Evolutionary conservation across 371 early-diverging fungal species (phyloP).

Genomic region (Actinomucor elegans): DNA sequence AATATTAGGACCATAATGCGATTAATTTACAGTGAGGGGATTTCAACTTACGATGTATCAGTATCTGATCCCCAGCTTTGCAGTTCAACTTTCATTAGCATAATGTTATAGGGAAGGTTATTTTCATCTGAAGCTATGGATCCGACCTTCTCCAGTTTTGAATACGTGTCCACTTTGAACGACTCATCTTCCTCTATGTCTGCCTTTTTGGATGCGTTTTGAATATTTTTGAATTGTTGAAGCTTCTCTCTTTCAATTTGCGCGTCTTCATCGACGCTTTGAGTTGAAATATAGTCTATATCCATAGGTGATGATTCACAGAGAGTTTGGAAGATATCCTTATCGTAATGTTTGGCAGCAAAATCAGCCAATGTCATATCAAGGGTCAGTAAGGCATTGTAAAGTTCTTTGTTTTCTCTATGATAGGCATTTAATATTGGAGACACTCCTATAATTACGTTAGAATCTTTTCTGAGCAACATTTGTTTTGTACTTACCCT

Average conservation of each 20-base stretch:
- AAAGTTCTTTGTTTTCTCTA: conserved; percentile 15
- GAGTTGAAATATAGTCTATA: conserved; percentile 18
- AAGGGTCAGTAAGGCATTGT: neutral
- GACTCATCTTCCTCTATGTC: conserved; percentile 15
- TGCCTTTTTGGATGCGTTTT: conserved; percentile 2
- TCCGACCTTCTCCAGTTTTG: conserved; percentile 44
- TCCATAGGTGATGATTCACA: conserved; percentile 10
- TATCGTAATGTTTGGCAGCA: conserved; percentile 1
- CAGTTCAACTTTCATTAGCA: conserved; percentile 54
- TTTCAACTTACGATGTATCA: conserved; percentile 13
- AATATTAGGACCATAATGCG: neutral
- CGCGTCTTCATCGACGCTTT: conserved; percentile 34
- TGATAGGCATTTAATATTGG: conserved; percentile 25
- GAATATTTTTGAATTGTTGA: conserved; percentile 21
- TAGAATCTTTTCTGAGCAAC: no score
- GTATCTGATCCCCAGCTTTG: neutral
- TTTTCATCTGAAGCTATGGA: conserved; percentile 32
- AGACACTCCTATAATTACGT: conserved; percentile 14
- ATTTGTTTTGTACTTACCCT: conserved; percentile 18
- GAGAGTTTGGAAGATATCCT: neutral
- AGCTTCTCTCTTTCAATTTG: conserved; percentile 42
- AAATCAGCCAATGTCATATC: neutral
- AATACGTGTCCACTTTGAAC: conserved; percentile 33
- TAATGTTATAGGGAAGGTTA: conserved; percentile 40
- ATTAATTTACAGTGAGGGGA: neutral